These are phyloP conservation scores for Xylaria sp. DNA, from an alignment of 2,329 filamentous ascomycete genomes.

Conservation along the genomic window DNA sequence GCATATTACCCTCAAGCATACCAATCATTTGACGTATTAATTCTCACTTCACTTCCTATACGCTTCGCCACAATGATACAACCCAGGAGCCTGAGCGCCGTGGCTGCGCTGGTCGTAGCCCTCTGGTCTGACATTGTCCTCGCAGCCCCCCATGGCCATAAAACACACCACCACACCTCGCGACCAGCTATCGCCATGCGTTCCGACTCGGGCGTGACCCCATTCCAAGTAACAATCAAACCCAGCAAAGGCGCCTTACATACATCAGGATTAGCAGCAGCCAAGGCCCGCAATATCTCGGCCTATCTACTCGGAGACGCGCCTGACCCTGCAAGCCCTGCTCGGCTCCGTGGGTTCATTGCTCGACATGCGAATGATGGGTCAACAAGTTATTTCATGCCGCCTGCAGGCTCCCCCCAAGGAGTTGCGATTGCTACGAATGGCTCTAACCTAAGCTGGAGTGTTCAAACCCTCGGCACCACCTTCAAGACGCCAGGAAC, in stretches of 20 bases:
- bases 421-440: not conserved
- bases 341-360: conserved; percentile 15
- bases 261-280: not conserved
- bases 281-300: conserved; percentile 4
- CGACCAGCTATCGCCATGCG: not conserved
- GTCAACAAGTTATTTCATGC: conserved; percentile 29
- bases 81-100: not conserved
- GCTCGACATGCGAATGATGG: conserved; percentile 16
- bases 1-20: not conserved
- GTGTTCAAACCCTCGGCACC: conserved; percentile 3
- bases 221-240: conserved; percentile 13
- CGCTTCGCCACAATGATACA: not conserved
- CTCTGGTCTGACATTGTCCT: not conserved
- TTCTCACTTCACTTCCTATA: not conserved
- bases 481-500: conserved; percentile 34
- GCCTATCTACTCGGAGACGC: conserved; percentile 26
- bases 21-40: not conserved
- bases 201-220: conserved; percentile 6
- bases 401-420: not conserved
- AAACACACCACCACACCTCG: not conserved
- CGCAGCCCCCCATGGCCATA: conserved; percentile 3
- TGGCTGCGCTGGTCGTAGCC: conserved; percentile 1
- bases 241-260: not conserved
- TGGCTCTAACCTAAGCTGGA: conserved; percentile 15
- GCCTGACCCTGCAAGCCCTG: not conserved